Percentiles rank a stretch among this genome's conserved stretches.
phyloP scores from a whole-genome alignment of 768 basidiomycete species.

The Filobasidium floriforme region DNA sequence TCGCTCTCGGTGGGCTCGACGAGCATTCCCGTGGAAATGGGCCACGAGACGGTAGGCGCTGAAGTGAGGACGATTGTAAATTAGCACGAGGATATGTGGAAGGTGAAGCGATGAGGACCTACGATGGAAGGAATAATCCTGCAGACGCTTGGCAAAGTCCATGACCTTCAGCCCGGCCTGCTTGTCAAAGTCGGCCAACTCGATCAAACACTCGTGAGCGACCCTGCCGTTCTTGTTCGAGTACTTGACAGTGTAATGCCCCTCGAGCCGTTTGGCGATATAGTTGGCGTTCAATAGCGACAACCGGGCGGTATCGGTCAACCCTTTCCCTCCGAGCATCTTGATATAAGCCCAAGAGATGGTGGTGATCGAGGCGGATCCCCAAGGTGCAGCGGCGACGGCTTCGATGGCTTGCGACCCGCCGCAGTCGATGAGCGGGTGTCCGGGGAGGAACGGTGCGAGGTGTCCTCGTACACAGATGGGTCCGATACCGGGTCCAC shows the following conservation, averaged over 20 bases:
- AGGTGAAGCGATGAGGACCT: background rate
- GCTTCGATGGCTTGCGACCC: slow-evolving; percentile 71
- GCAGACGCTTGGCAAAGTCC: slow-evolving; percentile 93
- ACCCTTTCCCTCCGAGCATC: slow-evolving; percentile 93
- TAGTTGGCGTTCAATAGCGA: slow-evolving; percentile 95
- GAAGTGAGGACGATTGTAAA: slow-evolving; percentile 57
- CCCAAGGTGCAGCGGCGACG: slow-evolving; percentile 84
- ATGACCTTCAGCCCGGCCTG: slow-evolving; percentile 75
- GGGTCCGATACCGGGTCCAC: slow-evolving; percentile 92
- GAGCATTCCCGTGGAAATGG: slow-evolving; percentile 89
- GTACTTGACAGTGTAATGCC: slow-evolving; percentile 77
- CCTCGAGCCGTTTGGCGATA: slow-evolving; percentile 78
- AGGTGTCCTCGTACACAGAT: slow-evolving; percentile 92
- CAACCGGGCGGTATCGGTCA: slow-evolving; percentile 73
- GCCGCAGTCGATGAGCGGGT: slow-evolving; percentile 64
- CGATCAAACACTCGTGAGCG: slow-evolving; percentile 91
- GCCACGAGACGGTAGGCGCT: slow-evolving; percentile 98
- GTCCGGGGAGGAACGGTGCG: slow-evolving; percentile 84
- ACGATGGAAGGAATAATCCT: slow-evolving; percentile 47
- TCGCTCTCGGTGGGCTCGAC: slow-evolving; percentile 98
- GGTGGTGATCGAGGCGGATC: slow-evolving; percentile 86
- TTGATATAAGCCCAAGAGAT: slow-evolving; percentile 99
- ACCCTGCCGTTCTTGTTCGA: slow-evolving; percentile 85
- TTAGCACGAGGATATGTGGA: background rate
- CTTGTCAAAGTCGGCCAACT: slow-evolving; percentile 91